Conservation (phyloP, 192 early-diverging fungal species). For the Coemansia javaensis region DNA sequence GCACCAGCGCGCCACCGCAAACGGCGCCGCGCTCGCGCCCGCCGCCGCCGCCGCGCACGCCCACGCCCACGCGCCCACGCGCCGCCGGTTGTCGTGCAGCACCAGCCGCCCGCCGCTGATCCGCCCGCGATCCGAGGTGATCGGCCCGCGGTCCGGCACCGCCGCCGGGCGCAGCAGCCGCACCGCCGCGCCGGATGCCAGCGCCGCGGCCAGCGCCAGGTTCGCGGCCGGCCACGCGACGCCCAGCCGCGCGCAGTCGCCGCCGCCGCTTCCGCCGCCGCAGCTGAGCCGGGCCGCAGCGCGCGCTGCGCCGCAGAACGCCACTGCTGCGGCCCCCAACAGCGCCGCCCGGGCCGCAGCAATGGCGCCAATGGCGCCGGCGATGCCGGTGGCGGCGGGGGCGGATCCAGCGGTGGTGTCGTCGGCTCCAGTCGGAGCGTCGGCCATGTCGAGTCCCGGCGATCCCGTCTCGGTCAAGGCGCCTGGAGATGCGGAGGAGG, state of each 20-base stretch:
- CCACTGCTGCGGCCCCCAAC: neutral
- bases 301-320: neutral
- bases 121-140: too few relatives aligned
- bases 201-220: conserved; percentile 4
- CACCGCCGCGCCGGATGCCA: neutral
- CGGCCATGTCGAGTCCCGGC: too few relatives aligned
- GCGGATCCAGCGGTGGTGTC: too few relatives aligned
- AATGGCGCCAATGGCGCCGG: too few relatives aligned
- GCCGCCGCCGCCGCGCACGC: conserved; percentile 9
- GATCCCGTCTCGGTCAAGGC: too few relatives aligned
- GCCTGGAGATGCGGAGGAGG: too few relatives aligned
- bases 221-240: conserved; percentile 24
- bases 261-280: conserved; percentile 1
- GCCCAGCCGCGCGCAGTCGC: conserved; percentile 37
- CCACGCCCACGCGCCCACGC: conserved; percentile 3
- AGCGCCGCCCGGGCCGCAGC: neutral
- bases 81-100: conserved; percentile 23
- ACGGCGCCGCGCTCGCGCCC: conserved; percentile 1
- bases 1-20: neutral
- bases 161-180: neutral
- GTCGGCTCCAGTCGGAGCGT: too few relatives aligned
- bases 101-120: neutral
- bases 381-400: too few relatives aligned
- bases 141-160: too few relatives aligned
- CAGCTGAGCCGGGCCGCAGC: neutral